Base-by-base conservation (phyloP, 1,284 basidiomycete species). In the Rhodotorula sp. region DNA sequence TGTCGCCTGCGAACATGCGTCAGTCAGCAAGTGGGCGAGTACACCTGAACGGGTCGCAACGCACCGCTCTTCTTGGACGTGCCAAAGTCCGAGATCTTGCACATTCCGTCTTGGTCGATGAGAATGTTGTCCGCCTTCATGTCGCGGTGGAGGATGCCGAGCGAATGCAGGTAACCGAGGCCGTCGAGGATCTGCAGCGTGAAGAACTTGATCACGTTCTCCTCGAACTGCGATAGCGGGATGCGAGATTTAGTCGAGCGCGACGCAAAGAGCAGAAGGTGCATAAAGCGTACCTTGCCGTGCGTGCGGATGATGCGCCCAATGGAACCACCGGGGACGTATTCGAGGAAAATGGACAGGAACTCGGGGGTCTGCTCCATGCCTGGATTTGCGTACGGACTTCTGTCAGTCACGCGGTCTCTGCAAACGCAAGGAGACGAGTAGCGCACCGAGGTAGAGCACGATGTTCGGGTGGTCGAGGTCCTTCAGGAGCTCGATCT, bases 31-130 rank as follows among this genome's bases (percentile, higher is more conserved):
- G 34, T 77, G 79, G 64, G 66, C 81, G 46, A 19, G 58, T 14
- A 44, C 5, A 53, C 34, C 34, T 34, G 34, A 34, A 34, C 34
- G 34, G 16, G 21, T 19, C n/a, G 9, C 12, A 8, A 68, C 72
- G 48, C n/a, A 66, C 82, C 79, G 34, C 82, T 93, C 74, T 91
- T 87, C 82, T 96, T 97, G 17, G 92, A 95, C 69, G 97, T 96
- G 61, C 94, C 97, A 80, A 99, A 99, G 81, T 99, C 97, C 5
- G 93, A 95, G 66, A 99, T 99, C 84, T 99, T 99, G 86, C 95
- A 97, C 55, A 91, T 86, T 3, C 97, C 97, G 34, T 89, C 87
- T 77, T 89, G 90, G 81, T 99, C 96, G 42, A 98, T 93, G 41
- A 99, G 87, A 77, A 99, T 95, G 79, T 99, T 99, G 83, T 99